Evolutionary conservation across 805 yeast genomes (phyloP).

Genomic region (Sugiyamaella smithiae): DNA sequence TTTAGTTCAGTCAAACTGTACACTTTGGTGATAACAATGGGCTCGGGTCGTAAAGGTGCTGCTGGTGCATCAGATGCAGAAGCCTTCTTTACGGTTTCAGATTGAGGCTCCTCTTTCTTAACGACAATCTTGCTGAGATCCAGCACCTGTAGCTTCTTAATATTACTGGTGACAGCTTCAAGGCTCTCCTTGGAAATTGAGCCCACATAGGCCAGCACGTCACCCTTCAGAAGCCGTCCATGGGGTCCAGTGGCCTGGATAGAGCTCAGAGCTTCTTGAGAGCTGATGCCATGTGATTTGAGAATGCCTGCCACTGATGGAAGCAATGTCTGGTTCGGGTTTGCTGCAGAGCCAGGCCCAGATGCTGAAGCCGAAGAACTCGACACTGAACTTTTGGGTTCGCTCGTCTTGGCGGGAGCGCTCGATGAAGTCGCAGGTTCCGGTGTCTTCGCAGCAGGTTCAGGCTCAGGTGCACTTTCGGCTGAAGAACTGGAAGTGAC

Average conservation of each 20-base stretch:
- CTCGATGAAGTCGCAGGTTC: slow-evolving; percentile 17
- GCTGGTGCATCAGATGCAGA: slow-evolving; percentile 11
- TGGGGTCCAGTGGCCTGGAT: slow-evolving; percentile 85
- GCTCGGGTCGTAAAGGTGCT: slow-evolving; percentile 9
- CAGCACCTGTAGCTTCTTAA: slow-evolving; percentile 56
- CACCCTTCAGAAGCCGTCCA: slow-evolving; percentile 88
- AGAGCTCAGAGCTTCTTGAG: slow-evolving; percentile 64
- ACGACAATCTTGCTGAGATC: slow-evolving; percentile 65
- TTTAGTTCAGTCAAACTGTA: slow-evolving; percentile 20
- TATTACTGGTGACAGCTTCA: slow-evolving; percentile 47
- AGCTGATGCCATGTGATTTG: slow-evolving; percentile 57
- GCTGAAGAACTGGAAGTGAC: slow-evolving; percentile 28
- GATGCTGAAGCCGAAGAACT: slow-evolving; percentile 24
- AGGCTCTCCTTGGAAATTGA: slow-evolving; percentile 58
- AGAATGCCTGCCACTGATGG: slow-evolving; percentile 78
- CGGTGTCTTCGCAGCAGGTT: slow-evolving; percentile 16
- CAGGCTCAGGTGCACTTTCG: slow-evolving; percentile 22
- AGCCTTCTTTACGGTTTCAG: slow-evolving; percentile 22
- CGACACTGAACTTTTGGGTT: slow-evolving; percentile 20
- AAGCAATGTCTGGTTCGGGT: slow-evolving; percentile 61
- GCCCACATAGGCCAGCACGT: slow-evolving; percentile 81
- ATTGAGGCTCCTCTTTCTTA: slow-evolving; percentile 22
- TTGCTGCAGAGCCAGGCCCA: slow-evolving; percentile 44
- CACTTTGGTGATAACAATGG: slow-evolving; percentile 19
- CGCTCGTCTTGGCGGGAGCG: slow-evolving; percentile 19